These are phyloP conservation scores for Marasmius oreades DNA, from an alignment of 1,284 basidiomycete genomes.

Conservation along the genomic window DNA sequence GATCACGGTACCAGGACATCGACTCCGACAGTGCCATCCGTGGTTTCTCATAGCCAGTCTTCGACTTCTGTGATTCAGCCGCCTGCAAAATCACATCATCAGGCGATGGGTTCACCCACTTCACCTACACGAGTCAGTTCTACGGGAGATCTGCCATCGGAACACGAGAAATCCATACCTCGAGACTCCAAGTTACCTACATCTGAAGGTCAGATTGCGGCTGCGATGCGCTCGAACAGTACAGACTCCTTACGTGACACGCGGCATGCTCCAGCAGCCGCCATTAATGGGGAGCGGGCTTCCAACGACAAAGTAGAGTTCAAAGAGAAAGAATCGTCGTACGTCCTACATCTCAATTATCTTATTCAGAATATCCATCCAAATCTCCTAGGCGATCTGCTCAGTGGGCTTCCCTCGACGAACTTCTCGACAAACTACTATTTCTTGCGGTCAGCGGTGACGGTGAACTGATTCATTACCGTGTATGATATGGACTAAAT, in stretches of 20 bases:
- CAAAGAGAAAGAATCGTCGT: constrained; percentile 38
- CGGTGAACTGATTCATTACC: constrained; percentile 41
- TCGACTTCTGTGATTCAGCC: constrained; percentile 17
- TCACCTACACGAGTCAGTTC: constrained; percentile 53
- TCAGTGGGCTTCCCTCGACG: constrained; percentile 70
- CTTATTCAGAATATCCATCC: too few relatives aligned
- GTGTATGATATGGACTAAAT: constrained; percentile 6
- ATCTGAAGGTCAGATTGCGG: constrained; percentile 39
- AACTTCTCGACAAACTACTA: constrained; percentile 71
- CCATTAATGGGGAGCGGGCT: constrained; percentile 16
- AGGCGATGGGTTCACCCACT: constrained; percentile 23
- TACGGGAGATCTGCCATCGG: constrained; percentile 51
- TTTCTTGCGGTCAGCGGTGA: constrained; percentile 76
- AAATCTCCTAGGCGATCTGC: constrained; percentile 46
- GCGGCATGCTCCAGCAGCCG: constrained; percentile 18
- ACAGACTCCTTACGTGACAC: constrained; percentile 3
- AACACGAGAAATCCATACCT: constrained; percentile 4
- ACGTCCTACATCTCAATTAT: neutral
- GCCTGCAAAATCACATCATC: constrained; percentile 26
- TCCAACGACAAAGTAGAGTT: constrained; percentile 21
- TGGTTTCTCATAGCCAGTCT: constrained; percentile 23
- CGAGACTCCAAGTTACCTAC: constrained; percentile 20
- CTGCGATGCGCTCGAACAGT: constrained; percentile 11
- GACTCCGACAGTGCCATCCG: constrained; percentile 47
- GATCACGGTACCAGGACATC: constrained; percentile 43